Base-by-base conservation (phyloP, 805 yeast species). In the Lipomyces spencermartinsiae region DNA sequence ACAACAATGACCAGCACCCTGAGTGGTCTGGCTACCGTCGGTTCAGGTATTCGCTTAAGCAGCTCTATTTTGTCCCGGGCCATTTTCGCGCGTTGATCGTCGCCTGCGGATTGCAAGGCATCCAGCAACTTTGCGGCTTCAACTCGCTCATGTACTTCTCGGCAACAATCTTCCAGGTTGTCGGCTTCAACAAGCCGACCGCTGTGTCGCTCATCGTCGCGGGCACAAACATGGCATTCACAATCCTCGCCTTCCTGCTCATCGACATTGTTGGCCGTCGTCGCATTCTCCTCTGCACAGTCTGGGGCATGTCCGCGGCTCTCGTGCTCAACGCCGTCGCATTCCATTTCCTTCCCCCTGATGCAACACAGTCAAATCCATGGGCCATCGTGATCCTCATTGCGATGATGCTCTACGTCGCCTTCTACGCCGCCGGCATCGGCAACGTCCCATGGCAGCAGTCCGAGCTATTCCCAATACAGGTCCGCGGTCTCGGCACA, bases 381-480 rank as follows among this genome's bases (percentile, higher is more conserved):
- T 93, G 98, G 97, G 97, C 97, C 25, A 86, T 91, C 70, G 88
- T 93, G 16, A 87, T 94, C 64, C 89, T 95, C 71, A 83, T 93
- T 51, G 88, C 92, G 63, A 93, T 93, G 91, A 92, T 94, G 71
- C 78, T 87, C 54, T 95, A 83, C 76, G 97, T 93, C 58, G 97
- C 97, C 2, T 87, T 89, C 63, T 94, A 93, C 78, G 97, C 98
- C 60, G 82, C 92, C 73, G 98, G 98, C 73, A 91, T 93, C 73
- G 99, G 99, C 80, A 93, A 94, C 78, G 95, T 92, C 64, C 98
- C 98, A 65, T 94, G 99, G 99, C 97, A 94, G 77, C 98, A 95
- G 77, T 90, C 94, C 66, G 99, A 94, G 80, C 82, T 94, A 76
- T 93, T 95, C 81, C 95, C 98, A 46, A 97, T 93, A 83, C 86